These are phyloP conservation scores for Apophysomyces trapeziformis DNA, from an alignment of 371 early-diverging fungal genomes.

Conservation along the genomic window DNA sequence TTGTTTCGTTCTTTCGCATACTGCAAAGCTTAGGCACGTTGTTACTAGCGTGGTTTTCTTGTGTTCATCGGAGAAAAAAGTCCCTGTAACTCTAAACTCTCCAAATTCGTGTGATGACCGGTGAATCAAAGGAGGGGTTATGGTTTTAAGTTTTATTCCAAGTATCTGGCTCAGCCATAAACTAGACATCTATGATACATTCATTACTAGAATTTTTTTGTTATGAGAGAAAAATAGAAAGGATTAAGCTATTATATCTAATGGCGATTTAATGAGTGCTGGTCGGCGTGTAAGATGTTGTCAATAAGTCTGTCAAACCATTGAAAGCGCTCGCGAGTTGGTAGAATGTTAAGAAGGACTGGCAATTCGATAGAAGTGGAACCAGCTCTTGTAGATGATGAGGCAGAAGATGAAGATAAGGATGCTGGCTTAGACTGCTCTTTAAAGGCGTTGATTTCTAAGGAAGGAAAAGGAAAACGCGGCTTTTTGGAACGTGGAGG, in stretches of 20 bases:
- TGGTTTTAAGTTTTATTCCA: neutral
- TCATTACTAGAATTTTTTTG: neutral
- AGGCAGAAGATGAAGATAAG: slow-evolving; percentile 1
- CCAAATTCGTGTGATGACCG: neutral
- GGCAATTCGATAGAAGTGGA: slow-evolving; percentile 22
- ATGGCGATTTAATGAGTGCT: neutral
- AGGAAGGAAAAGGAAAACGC: slow-evolving; percentile 20
- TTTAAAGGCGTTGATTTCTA: slow-evolving; percentile 15
- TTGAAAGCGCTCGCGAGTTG: slow-evolving; percentile 36
- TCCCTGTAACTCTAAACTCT: too few species aligned
- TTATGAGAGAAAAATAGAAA: too few species aligned
- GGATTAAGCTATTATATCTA: neutral
- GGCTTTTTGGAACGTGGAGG: slow-evolving; percentile 24
- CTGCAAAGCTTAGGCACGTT: too few species aligned
- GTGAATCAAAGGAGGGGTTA: neutral
- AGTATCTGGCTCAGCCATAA: neutral
- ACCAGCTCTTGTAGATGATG: neutral
- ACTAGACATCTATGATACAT: slow-evolving; percentile 1
- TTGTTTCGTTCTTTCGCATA: too few species aligned
- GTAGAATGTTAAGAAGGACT: slow-evolving; percentile 23
- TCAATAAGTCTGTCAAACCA: slow-evolving; percentile 42
- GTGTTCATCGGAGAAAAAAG: too few species aligned
- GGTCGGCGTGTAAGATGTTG: slow-evolving; percentile 9
- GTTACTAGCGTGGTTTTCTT: too few species aligned
- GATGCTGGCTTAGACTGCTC: slow-evolving; percentile 15